Conservation (phyloP, 2,329 filamentous ascomycete species). For the Xylariaceae sp. region DNA sequence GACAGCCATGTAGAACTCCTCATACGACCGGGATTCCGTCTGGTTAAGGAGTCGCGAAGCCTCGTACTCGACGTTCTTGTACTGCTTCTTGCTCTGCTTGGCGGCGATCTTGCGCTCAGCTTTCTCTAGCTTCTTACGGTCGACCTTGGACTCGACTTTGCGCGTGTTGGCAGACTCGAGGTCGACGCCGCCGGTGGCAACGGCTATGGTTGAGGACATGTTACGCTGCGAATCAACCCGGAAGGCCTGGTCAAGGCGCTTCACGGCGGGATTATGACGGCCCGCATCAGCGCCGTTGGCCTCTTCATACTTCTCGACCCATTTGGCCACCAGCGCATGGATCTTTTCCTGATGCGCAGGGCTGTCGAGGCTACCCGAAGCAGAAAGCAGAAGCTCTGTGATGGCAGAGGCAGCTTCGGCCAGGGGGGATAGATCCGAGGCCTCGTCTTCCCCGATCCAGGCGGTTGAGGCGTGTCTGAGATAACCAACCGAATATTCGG, state of each 20-base stretch:
- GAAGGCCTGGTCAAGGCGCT: conserved; percentile 86
- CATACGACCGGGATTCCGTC: conserved; percentile 83
- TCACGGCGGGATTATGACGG: conserved; percentile 69
- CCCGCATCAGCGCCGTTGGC: conserved; percentile 69
- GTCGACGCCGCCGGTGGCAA: conserved; percentile 79
- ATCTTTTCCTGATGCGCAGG: conserved; percentile 69
- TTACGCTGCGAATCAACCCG: conserved; percentile 91
- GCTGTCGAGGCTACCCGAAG: conserved; percentile 71
- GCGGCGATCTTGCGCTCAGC: conserved; percentile 95
- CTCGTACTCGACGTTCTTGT: conserved; percentile 98
- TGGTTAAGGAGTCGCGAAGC: conserved; percentile 83
- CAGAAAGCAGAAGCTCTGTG: conserved; percentile 84
- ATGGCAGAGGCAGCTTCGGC: conserved; percentile 78
- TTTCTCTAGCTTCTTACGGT: conserved; percentile 98
- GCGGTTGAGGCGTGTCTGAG: conserved; percentile 85
- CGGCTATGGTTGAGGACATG: conserved; percentile 89
- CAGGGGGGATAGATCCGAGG: conserved; percentile 66
- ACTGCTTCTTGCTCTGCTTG: conserved; percentile 97
- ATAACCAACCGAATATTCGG: conserved; percentile 91
- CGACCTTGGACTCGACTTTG: conserved; percentile 96
- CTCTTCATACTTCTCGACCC: conserved; percentile 74
- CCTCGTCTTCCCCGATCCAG: conserved; percentile 69
- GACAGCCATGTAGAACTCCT: conserved; percentile 99
- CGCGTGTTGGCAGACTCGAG: conserved; percentile 86
- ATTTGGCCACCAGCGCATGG: conserved; percentile 78